A percentile compares a stretch with the other conserved stretches of the same genome.
Evolutionary conservation across 1,284 basidiomycete genomes (phyloP).

Genomic region (Irpex rosettiformis): DNA sequence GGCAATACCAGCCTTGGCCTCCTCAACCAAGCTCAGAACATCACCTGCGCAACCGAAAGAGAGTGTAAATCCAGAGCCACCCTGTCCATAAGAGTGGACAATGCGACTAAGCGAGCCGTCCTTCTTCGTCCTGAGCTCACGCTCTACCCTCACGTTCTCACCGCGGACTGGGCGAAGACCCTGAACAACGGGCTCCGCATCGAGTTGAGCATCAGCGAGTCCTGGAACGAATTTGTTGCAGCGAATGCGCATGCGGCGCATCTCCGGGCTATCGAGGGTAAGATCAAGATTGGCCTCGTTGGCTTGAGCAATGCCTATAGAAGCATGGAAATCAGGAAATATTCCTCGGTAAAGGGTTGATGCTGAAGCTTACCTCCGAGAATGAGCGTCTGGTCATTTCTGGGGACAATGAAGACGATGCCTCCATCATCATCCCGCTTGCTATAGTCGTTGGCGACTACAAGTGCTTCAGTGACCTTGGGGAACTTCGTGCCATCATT

Average conservation of each 20-base stretch:
- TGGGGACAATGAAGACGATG: constrained; percentile 19
- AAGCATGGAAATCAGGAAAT: neutral
- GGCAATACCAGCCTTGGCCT: constrained; percentile 11
- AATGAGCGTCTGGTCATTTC: constrained; percentile 17
- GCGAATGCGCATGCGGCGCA: constrained; percentile 31
- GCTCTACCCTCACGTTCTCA: constrained; percentile 33
- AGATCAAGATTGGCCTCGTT: constrained; percentile 29
- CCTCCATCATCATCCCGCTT: constrained; percentile 19
- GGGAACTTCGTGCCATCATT: constrained; percentile 36
- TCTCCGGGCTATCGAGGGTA: constrained; percentile 30
- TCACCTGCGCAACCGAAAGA: constrained; percentile 21
- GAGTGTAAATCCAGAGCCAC: constrained; percentile 27
- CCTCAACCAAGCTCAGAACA: constrained; percentile 15
- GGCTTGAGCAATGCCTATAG: constrained; percentile 16
- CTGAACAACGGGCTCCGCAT: constrained; percentile 31
- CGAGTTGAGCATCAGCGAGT: constrained; percentile 29
- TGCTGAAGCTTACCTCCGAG: constrained; percentile 13
- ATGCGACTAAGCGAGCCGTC: constrained; percentile 26
- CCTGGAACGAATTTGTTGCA: constrained; percentile 32
- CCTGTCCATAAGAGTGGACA: constrained; percentile 34
- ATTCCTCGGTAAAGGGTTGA: neutral
- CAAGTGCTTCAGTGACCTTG: constrained; percentile 31
- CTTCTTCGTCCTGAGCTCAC: constrained; percentile 24
- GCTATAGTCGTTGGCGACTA: constrained; percentile 20
- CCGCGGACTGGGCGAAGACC: constrained; percentile 32